Evolutionary conservation across 176 grass and related monocot species (phyloP), one percentile per base, ranked within the genome.

Genomic region (Stipa capillata): DNA sequence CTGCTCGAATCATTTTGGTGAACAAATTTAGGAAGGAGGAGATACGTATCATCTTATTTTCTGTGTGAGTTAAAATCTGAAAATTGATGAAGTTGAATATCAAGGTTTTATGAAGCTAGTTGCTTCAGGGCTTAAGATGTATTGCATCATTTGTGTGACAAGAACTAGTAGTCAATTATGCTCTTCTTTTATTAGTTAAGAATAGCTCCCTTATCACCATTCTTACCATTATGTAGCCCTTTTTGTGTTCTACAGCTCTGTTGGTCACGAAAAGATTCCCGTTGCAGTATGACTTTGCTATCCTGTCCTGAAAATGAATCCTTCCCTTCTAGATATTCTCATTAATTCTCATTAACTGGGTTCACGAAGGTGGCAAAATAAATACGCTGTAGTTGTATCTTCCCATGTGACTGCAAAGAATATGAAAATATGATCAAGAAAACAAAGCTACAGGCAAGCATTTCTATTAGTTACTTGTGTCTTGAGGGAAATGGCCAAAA

Each of bases 401-500:
- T 34, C 32, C 61, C 52, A 69, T 81, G 60, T 28, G 34, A 62
- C 33, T 0, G 0, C n/a, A 37, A 21, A 0, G 29, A n/a, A 37
- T 49, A 69, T 2, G 9, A 68, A 43, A 74, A 75, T 52, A 74
- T n/a, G 69, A 51, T 35, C 68, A 60, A 74, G 16, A 62, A 28
- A 84, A 84, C 81, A 69, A 61, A 53, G 61, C 31, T 41, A 62
- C 44, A 12, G 39, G 14, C 69, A 49, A 49, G 61, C 7, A 67
- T 24, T 36, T 34, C 75, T 40, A 6, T 68, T 59, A 18, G 43
- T 42, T 28, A 20, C 24, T 61, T 29, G 70, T 80, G 76, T 80
- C 23, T 20, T 14, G 15, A 54, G 42, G 76, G 66, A 52, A 88
- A 74, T 67, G 32, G 75, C 77, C 60, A 80, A 7, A 58, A 40